Conservation (phyloP, 2,329 filamentous ascomycete species). For the Pseudocercospora musae region DNA sequence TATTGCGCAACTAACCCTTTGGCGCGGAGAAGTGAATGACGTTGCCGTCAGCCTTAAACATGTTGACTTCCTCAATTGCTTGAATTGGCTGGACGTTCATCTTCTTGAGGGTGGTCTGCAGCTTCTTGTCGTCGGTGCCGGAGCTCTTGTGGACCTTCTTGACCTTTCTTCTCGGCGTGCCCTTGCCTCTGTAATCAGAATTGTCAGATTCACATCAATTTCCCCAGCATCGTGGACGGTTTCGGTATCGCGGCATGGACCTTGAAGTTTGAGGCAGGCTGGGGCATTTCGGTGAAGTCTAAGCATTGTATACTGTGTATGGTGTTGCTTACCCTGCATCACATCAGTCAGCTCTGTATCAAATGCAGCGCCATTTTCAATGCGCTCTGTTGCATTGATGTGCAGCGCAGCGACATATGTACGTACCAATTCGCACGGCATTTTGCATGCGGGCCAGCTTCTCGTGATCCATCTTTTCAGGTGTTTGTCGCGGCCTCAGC, state of each 20-base stretch:
- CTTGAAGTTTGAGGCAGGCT: not conserved
- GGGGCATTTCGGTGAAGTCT: not conserved
- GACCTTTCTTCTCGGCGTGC: conserved; percentile 93
- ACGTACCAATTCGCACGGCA: conserved; percentile 68
- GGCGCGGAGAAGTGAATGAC: conserved; percentile 98
- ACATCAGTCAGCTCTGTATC: conserved; percentile 24
- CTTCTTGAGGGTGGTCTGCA: conserved; percentile 96
- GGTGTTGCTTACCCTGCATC: conserved; percentile 33
- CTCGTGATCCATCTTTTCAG: conserved; percentile 57
- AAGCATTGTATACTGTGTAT: not conserved
- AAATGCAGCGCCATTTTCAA: not conserved
- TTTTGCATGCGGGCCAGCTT: conserved; percentile 65
- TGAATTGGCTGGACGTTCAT: conserved; percentile 99
- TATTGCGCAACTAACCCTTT: conserved; percentile 67
- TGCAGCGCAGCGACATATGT: not conserved
- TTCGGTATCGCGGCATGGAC: not conserved
- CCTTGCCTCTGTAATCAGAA: conserved; percentile 71
- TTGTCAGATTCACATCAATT: conserved; percentile 20
- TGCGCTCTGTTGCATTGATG: not conserved
- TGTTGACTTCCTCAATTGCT: conserved; percentile 99
- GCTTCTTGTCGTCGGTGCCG: conserved; percentile 98
- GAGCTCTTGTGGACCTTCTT: conserved; percentile 95
- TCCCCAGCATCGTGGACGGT: not conserved
- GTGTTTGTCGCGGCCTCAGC: conserved; percentile 6
- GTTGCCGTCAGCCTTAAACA: conserved; percentile 99